phyloP scores from a whole-genome alignment of 805 yeast species.

The Crinitomyces ghanaensis region DNA sequence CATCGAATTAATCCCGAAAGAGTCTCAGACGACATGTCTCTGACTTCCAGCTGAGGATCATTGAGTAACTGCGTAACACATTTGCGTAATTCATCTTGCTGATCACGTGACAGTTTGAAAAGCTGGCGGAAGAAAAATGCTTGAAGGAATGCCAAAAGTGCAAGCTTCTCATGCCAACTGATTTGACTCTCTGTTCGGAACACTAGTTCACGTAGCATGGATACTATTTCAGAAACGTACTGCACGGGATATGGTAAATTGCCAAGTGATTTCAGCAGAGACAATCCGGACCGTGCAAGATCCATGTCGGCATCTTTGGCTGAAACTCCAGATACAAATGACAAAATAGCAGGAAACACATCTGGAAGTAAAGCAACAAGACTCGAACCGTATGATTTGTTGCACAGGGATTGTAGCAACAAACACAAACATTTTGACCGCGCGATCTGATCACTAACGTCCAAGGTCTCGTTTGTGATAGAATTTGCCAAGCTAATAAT shows the following conservation, averaged over 20 bases:
- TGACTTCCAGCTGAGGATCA: conserved; percentile 58
- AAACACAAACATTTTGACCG: conserved; percentile 53
- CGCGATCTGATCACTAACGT: conserved; percentile 29
- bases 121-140: conserved; percentile 60
- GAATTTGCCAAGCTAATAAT: conserved; percentile 23
- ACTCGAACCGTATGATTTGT: conserved; percentile 42
- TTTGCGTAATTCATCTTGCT: conserved; percentile 39
- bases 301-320: conserved; percentile 56
- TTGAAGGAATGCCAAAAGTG: conserved; percentile 60
- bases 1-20: conserved; percentile 73
- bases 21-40: conserved; percentile 61
- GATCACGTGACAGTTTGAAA: conserved; percentile 37
- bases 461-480: conserved; percentile 5
- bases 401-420: conserved; percentile 45
- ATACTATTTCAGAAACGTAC: conserved; percentile 33
- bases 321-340: conserved; percentile 51
- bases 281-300: conserved; percentile 39
- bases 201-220: conserved; percentile 33
- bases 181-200: conserved; percentile 6
- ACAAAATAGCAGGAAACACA: conserved; percentile 59
- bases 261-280: conserved; percentile 36
- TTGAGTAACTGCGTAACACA: conserved; percentile 43
- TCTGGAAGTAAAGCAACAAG: conserved; percentile 41
- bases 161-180: conserved; percentile 47
- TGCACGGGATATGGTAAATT: conserved; percentile 35